phyloP scores from a whole-genome alignment of 371 early-diverging fungal genomes.

The Smittium culicis region DNA sequence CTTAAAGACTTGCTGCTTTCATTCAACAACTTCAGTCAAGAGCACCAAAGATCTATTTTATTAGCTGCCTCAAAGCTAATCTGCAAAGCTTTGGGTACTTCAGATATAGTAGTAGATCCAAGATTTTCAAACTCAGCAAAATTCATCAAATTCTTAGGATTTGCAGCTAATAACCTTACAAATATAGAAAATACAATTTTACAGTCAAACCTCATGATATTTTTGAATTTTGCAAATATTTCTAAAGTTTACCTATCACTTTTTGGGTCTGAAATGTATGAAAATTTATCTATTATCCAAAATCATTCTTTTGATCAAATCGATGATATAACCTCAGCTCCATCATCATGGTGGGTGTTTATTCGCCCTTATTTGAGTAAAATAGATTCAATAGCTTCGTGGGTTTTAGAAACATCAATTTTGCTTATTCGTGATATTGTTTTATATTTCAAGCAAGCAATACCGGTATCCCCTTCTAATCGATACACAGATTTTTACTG shows the following conservation, averaged over 20 bases:
- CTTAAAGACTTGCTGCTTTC: neutral
- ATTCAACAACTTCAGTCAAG: neutral
- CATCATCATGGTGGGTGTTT: neutral
- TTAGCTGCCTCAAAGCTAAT: neutral
- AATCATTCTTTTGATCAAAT: neutral
- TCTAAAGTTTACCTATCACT: neutral
- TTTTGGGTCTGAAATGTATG: neutral
- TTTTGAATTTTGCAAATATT: neutral
- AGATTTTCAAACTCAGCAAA: neutral
- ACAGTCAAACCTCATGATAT: neutral
- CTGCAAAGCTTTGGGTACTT: neutral
- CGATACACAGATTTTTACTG: neutral
- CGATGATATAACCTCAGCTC: neutral
- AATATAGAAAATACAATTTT: neutral
- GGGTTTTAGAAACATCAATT: neutral
- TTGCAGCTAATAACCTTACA: neutral
- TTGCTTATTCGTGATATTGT: neutral
- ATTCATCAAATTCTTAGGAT: neutral
- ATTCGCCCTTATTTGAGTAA: neutral
- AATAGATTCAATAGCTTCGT: neutral
- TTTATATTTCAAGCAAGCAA: neutral
- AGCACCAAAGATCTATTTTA: neutral
- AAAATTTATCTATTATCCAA: neutral
- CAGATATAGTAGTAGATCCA: neutral
- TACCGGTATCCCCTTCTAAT: neutral